These are phyloP conservation scores for Pseudonitzschia delicatissima DNA, from an alignment of 108 stramenopile species.

Conservation along the genomic window DNA sequence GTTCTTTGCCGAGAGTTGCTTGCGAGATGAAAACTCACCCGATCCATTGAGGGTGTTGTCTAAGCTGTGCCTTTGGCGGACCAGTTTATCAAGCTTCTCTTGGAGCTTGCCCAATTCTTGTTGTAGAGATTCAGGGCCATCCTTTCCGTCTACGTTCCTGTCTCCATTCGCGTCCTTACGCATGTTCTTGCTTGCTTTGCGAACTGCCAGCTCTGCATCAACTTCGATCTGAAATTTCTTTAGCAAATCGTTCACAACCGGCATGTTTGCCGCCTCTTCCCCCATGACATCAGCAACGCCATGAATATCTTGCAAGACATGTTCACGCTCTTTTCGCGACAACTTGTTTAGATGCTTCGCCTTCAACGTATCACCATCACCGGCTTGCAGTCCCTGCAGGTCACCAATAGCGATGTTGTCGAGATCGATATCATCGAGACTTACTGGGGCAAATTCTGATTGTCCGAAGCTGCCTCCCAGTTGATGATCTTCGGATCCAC, in stretches of 20 bases:
- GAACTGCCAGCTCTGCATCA: not conserved
- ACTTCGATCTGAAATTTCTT: slow-evolving; percentile 1
- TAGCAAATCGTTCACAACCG: not conserved
- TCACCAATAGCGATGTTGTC: slow-evolving; percentile 2
- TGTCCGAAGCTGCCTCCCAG: too few species aligned
- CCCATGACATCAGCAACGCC: slow-evolving; percentile 19
- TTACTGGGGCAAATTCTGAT: too few species aligned
- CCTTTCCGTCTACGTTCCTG: not conserved
- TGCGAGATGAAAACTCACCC: not conserved
- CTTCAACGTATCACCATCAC: slow-evolving; percentile 3
- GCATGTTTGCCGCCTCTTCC: not conserved
- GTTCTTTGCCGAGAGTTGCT: slow-evolving; percentile 4
- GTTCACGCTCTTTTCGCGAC: slow-evolving; percentile 16
- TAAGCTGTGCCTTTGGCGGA: not conserved
- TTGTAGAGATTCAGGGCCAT: not conserved
- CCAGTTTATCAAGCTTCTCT: not conserved
- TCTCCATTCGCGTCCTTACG: not conserved
- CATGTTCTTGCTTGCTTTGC: not conserved
- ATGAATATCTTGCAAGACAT: slow-evolving; percentile 25
- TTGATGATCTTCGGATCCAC: too few species aligned
- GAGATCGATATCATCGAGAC: not conserved
- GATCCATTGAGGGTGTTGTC: not conserved
- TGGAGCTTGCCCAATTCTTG: slow-evolving; percentile 1
- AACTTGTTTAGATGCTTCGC: slow-evolving; percentile 15
- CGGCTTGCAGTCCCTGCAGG: not conserved